Conservation (phyloP, 2,329 filamentous ascomycete species). For the Stromatinia cepivora region DNA sequence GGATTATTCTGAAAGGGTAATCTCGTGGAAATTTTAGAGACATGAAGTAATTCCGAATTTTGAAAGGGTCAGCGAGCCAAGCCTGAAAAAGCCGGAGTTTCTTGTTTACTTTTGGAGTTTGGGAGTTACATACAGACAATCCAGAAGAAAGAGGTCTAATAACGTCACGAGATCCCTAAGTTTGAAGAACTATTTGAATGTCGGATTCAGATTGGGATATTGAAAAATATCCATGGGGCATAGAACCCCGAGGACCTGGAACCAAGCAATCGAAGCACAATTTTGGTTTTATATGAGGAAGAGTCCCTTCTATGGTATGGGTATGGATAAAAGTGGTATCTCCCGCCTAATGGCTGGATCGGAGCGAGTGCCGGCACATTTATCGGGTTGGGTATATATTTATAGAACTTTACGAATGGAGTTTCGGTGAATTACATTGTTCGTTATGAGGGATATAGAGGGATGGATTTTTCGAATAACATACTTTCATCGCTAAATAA, state of each 20-base stretch:
- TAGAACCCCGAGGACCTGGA: background rate
- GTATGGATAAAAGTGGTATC: background rate
- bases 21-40: background rate
- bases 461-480: background rate
- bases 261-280: too few relatives aligned
- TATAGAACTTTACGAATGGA: background rate
- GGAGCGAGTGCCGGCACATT: background rate
- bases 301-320: background rate
- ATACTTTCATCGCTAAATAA: background rate
- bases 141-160: background rate
- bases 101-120: background rate
- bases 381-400: background rate
- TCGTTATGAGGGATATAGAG: too few relatives aligned
- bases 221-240: background rate
- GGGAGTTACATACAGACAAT: background rate
- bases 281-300: background rate
- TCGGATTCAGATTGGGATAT: background rate
- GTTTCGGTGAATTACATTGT: background rate
- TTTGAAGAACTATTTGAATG: background rate
- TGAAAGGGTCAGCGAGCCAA: background rate
- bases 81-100: background rate
- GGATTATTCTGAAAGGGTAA: background rate
- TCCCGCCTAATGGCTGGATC: background rate
- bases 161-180: background rate
- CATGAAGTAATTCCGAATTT: background rate